Percentiles rank a stretch among this genome's conserved stretches.
Conservation (phyloP, 2,329 filamentous ascomycete species). For the Sporothrix phasma region DNA sequence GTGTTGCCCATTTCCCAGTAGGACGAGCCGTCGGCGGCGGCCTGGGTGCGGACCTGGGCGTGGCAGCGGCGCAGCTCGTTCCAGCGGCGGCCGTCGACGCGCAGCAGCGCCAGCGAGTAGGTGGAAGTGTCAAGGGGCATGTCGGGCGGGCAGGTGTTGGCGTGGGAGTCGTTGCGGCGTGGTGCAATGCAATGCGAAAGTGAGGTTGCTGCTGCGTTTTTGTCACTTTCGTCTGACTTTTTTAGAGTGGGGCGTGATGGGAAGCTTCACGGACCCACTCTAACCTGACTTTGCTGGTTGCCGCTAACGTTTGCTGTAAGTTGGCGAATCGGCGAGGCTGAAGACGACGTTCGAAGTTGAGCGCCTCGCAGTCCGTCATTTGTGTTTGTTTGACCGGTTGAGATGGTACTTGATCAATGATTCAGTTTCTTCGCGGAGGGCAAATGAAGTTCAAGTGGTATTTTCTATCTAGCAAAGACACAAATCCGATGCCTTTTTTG, state of each 20-base stretch:
- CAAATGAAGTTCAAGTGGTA: too few relatives aligned
- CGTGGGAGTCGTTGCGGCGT: neutral
- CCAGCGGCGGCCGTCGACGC: constrained; percentile 81
- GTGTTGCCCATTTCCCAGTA: constrained; percentile 98
- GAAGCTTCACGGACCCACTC: neutral
- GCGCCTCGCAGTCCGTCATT: too few relatives aligned
- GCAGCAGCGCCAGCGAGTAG: constrained; percentile 76
- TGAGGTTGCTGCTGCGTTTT: neutral
- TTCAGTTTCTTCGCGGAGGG: too few relatives aligned
- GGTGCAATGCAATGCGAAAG: neutral
- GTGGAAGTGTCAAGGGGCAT: constrained; percentile 96
- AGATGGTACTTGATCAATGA: too few relatives aligned
- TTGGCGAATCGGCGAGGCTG: too few relatives aligned
- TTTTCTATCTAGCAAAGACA: too few relatives aligned
- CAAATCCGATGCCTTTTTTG: too few relatives aligned
- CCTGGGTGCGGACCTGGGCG: constrained; percentile 84
- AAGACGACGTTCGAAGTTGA: too few relatives aligned
- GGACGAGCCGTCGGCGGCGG: constrained; percentile 82
- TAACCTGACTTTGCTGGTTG: too few relatives aligned
- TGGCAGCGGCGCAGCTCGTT: constrained; percentile 87
- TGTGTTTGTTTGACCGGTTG: too few relatives aligned
- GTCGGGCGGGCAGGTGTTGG: constrained; percentile 29
- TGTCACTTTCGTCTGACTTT: constrained; percentile 5
- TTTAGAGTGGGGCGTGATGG: constrained; percentile 4
- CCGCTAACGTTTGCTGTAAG: too few relatives aligned